Conservation (phyloP, 2,329 filamentous ascomycete genomes). For the Lasiodiplodia citricola region DNA sequence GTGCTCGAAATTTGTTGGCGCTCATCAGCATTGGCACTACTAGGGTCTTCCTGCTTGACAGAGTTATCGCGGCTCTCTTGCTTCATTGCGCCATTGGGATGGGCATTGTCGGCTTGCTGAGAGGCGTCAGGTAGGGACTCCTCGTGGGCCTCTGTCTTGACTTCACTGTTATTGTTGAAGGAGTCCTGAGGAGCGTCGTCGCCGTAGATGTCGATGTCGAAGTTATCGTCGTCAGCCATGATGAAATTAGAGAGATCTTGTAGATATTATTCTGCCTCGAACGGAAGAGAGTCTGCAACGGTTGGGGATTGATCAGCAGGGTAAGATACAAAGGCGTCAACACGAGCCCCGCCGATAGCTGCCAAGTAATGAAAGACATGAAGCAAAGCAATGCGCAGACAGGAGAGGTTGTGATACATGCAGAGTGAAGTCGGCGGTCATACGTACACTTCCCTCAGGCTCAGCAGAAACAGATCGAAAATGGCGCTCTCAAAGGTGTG, state of each 20-base stretch:
- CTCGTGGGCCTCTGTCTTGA: slow-evolving; percentile 37
- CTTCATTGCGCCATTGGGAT: slow-evolving; percentile 33
- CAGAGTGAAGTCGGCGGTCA: slow-evolving; percentile 26
- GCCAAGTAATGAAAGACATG: slow-evolving; percentile 9
- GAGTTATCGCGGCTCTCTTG: slow-evolving; percentile 28
- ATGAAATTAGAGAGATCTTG: slow-evolving; percentile 35
- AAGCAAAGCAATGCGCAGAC: slow-evolving; percentile 32
- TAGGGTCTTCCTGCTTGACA: slow-evolving; percentile 34
- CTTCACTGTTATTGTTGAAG: slow-evolving; percentile 28
- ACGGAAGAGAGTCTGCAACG: slow-evolving; percentile 44
- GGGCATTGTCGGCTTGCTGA: slow-evolving; percentile 30
- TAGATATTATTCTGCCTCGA: slow-evolving; percentile 45
- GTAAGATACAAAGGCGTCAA: slow-evolving; percentile 18
- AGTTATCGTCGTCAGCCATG: slow-evolving; percentile 68
- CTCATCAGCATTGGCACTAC: slow-evolving; percentile 36
- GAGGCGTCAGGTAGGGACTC: slow-evolving; percentile 29
- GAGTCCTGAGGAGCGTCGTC: slow-evolving; percentile 54
- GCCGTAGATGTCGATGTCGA: slow-evolving; percentile 74
- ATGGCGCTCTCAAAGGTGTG: slow-evolving; percentile 35
- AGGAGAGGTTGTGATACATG: slow-evolving; percentile 27
- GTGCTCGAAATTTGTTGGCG: slow-evolving; percentile 53
- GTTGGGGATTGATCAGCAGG: slow-evolving; percentile 42
- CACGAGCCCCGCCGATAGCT: neutral
- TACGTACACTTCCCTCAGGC: slow-evolving; percentile 28
- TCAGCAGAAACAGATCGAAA: slow-evolving; percentile 38